Percentiles rank a stretch among this genome's conserved stretches.
These are phyloP conservation scores for Imleria badia DNA, from an alignment of 768 basidiomycete genomes.

Conservation along the genomic window DNA sequence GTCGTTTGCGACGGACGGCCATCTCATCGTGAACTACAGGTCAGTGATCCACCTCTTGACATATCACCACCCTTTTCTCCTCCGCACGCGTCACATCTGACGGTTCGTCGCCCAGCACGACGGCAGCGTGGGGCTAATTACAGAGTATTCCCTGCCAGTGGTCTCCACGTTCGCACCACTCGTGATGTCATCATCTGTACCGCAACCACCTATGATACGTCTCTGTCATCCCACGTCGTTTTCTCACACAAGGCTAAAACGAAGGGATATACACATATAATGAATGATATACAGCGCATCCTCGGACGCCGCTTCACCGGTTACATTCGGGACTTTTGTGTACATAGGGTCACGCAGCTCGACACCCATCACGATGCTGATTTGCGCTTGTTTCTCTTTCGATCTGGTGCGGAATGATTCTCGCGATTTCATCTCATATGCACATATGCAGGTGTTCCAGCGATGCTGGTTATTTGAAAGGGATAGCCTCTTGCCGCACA, in stretches of 20 bases:
- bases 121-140: slow-evolving; percentile 62
- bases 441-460: neutral
- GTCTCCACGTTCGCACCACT: neutral
- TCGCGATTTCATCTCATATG: neutral
- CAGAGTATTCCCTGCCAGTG: neutral
- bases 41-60: slow-evolving; percentile 27
- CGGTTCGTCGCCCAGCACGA: slow-evolving; percentile 41
- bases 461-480: neutral
- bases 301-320: neutral
- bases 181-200: neutral
- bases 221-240: neutral
- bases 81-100: slow-evolving; percentile 4
- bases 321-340: neutral
- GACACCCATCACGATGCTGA: neutral
- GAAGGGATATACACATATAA: neutral
- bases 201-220: slow-evolving; percentile 1
- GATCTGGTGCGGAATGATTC: slow-evolving; percentile 4
- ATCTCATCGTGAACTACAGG: slow-evolving; percentile 93
- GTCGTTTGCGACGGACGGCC: slow-evolving; percentile 87
- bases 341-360: neutral
- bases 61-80: no score
- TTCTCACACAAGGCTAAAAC: neutral
- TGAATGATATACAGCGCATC: slow-evolving; percentile 1
- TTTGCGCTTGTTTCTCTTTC: neutral
- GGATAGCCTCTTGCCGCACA: neutral